A percentile compares a stretch with the other conserved stretches of the same genome.
These are phyloP conservation scores for Daucus carota DNA, from an alignment of 129 eudicot genomes.

Conservation along the genomic window DH1_v3.0 NC_030382.2:47071001-47071500, in stretches of 20 bases:
- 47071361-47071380: neutral
- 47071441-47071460: neutral
- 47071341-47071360: neutral
- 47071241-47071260: constrained; percentile 45
- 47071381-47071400: neutral
- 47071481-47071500: neutral
- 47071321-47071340: neutral
- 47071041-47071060: neutral
- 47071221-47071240: neutral
- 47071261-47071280: constrained; percentile 66
- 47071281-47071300: constrained; percentile 97
- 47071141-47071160: neutral
- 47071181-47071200: neutral
- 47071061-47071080: constrained; percentile 7
- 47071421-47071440: neutral
- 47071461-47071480: neutral
- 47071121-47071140: neutral
- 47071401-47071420: neutral
- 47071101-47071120: neutral
- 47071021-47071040: neutral
- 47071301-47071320: constrained; percentile 8
- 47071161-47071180: neutral
- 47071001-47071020: neutral
- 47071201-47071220: neutral
- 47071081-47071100: neutral